These are phyloP conservation scores for Cucumis melo DNA, from an alignment of 306 rosid genomes.

Conservation along the genomic window DNA sequence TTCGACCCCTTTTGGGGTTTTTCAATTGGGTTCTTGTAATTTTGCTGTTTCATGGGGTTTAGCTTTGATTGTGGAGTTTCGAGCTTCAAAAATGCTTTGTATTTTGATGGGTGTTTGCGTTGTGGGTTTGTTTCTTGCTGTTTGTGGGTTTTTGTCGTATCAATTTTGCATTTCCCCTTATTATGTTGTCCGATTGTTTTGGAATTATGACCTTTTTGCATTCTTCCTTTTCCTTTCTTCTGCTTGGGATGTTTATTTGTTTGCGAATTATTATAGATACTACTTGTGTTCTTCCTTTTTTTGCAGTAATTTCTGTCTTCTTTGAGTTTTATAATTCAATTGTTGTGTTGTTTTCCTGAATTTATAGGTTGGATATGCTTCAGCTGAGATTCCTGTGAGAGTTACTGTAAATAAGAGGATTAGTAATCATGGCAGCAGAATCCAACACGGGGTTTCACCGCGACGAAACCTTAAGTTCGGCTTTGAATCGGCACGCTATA, in stretches of 20 bases:
- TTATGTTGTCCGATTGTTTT: neutral
- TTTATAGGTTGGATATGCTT: constrained; percentile 24
- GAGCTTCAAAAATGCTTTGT: neutral
- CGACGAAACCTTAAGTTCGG: constrained; percentile 39
- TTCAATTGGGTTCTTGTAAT: neutral
- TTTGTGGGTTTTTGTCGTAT: neutral
- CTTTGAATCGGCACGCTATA: constrained; percentile 60
- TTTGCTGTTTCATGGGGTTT: neutral
- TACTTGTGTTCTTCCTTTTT: neutral
- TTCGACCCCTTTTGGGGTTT: neutral
- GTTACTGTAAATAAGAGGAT: neutral
- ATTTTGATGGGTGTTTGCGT: neutral
- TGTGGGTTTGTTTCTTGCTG: neutral
- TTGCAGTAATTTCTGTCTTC: neutral
- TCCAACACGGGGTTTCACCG: constrained; percentile 62
- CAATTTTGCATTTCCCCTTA: neutral
- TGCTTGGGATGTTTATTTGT: neutral
- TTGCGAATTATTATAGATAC: neutral
- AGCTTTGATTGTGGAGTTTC: neutral
- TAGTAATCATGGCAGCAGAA: constrained; percentile 50
- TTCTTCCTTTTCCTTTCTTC: neutral
- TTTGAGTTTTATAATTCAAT: neutral
- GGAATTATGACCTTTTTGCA: neutral
- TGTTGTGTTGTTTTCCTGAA: neutral
- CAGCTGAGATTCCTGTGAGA: constrained; percentile 15